Evolutionary conservation across 2,329 filamentous ascomycete genomes (phyloP), one percentile per base, ranked within the genome.

Genomic region (Sclerotinia nivalis): DNA sequence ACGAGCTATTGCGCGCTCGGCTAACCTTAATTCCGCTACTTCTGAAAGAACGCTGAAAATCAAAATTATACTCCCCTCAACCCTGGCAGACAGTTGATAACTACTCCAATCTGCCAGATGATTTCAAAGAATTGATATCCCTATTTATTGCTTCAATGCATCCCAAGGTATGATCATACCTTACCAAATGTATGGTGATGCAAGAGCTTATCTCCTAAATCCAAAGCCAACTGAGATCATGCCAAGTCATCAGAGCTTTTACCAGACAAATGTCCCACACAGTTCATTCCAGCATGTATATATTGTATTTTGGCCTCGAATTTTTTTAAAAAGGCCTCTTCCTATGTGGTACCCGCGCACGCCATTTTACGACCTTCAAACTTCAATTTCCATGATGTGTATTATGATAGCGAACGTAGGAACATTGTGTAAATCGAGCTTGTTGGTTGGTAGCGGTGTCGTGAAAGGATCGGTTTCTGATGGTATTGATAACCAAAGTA

Each of bases 21-120:
- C 61, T 64, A 64, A 64, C 61, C 61, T 64, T 64, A 64, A 52
- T 52, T 52, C 61, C 73, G 75, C 74, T 66, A 75, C 70, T 58
- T 73, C 52, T 74, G 72, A 73, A 64, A 28, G 66, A 68, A 55
- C 52, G 68, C 68, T 62, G 54, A 66, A 64, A 58, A 68, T 56
- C 52, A 61, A 68, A 56, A 58, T 52, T 45, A 65, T 58, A 58
- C 68, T 66, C 66, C 61, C 69, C 37, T 62, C 45, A 50, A 65
- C 54, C 61, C 61, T 52, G 31, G 61, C 61, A 67, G 54, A 71
- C 58, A 55, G 47, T 40, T 68, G 66, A 64, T 52, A 64, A 64
- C 61, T 64, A 64, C 61, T 64, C 47, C 47, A 64, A 64, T 64
- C 61, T 64, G 61, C 61, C 34, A 52, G n/a, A 52, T 52, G 47